Conservation (phyloP, 176 grass and related monocot species). For the Triticum monococcum region DNA sequence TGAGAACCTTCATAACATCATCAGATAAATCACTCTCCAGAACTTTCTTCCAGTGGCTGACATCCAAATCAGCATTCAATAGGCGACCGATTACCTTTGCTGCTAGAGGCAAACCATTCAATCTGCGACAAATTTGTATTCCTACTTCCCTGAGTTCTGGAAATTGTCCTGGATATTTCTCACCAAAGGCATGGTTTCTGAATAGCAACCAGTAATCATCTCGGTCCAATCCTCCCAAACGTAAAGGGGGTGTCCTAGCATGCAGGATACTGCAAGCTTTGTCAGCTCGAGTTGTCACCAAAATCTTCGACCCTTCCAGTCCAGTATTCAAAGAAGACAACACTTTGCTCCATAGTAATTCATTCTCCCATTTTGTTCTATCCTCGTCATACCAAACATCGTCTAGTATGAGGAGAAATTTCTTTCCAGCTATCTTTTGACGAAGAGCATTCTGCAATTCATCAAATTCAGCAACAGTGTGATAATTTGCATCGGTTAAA, state of each 20-base stretch:
- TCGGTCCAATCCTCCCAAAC: conserved; percentile 40
- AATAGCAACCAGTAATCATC: conserved; percentile 61
- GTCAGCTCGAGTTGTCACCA: conserved; percentile 45
- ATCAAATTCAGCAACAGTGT: conserved; percentile 11
- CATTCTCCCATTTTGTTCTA: conserved; percentile 42
- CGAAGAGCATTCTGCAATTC: conserved; percentile 30
- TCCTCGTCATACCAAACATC: conserved; percentile 70
- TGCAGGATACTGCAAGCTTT: conserved; percentile 33
- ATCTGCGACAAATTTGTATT: conserved; percentile 38
- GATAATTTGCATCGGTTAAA: conserved; percentile 35
- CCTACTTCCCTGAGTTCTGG: conserved; percentile 47
- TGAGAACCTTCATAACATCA: conserved; percentile 64
- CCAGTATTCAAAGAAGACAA: conserved; percentile 36
- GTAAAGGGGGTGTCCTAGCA: conserved; percentile 19
- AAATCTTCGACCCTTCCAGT: conserved; percentile 43
- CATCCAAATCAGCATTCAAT: conserved; percentile 47
- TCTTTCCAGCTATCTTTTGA: conserved; percentile 34
- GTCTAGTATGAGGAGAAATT: conserved; percentile 64
- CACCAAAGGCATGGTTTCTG: conserved; percentile 36
- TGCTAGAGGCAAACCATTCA: conserved; percentile 60
- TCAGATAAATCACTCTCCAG: conserved; percentile 53
- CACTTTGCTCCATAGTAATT: conserved; percentile 31
- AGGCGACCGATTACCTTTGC: conserved; percentile 53
- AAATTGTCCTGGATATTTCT: conserved; percentile 31
- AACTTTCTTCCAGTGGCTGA: conserved; percentile 45